Base-by-base conservation (phyloP, 2,329 filamentous ascomycete genomes). In the Colletotrichum chlorophyti region DNA sequence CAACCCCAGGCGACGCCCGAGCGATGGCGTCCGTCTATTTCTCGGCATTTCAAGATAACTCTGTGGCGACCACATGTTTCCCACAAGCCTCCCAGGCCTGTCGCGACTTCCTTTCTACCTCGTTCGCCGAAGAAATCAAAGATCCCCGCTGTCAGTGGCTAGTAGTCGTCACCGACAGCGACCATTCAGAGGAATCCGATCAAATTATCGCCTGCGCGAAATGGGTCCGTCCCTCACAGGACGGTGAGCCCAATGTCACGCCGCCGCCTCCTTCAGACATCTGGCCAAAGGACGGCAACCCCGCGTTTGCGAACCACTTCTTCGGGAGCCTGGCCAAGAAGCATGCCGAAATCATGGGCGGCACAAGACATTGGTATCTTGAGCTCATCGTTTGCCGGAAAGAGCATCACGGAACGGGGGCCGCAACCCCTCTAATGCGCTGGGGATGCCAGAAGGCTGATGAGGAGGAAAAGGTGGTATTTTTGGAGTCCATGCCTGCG, bases 361-460 rank as follows among this genome's bases (percentile, higher is more conserved):
- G 66, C 4, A 72, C 68, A n/a, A 73, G 68, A 55, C 82, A 84
- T 63, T 80, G 76, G 70, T 79, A 76, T 60, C 70, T 85, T 9
- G 80, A 82, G 61, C 63, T 83, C 6, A 65, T 84, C 3, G 77
- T 72, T 3, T 79, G 79, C 10, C 68, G 71, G 38, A 69, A 67
- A 3, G 73, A 71, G 15, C 73, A 72, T 59, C 79, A 81, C 65
- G 75, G 82, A 1, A 74, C 70, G 34, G 82, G 83, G 0, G 74
- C 76, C 0, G 80, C 75, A 0, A 71, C 71, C 12, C 66, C 68
- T 26, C 51, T 85, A 19, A 63, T 85, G 34, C 66, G 68, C 23
- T 85, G 79, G 79, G 83, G 82, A 0, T 57, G 78, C 6, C 66
- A 74, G 23, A 71, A 69, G 59, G 79, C 80, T 1, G 81, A 83